These are phyloP conservation scores for Podaxis sp. DNA, from an alignment of 768 basidiomycete genomes.

Conservation along the genomic window DNA sequence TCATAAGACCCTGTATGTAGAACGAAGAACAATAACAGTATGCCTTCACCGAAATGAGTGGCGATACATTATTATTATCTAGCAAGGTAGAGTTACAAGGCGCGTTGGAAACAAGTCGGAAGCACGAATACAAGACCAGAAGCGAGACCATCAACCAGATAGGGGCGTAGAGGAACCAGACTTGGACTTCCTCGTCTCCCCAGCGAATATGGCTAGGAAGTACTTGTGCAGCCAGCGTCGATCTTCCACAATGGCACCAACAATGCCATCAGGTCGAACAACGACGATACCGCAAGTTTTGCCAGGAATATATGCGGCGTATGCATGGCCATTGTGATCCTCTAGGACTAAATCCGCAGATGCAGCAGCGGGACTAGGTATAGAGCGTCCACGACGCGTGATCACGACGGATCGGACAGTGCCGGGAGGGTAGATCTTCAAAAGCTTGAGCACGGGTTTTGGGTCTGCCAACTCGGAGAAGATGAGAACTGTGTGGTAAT, in stretches of 20 bases:
- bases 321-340: slow-evolving; percentile 28
- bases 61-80: too few relatives aligned
- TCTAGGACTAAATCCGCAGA: slow-evolving; percentile 20
- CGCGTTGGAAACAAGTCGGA: background rate
- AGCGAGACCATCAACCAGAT: background rate
- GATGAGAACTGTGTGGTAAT: slow-evolving; percentile 34
- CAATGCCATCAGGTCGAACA: slow-evolving; percentile 31
- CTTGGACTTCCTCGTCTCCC: background rate
- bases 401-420: slow-evolving; percentile 21
- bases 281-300: slow-evolving; percentile 54
- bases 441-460: slow-evolving; percentile 12
- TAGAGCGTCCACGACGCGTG: slow-evolving; percentile 7
- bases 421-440: slow-evolving; percentile 17
- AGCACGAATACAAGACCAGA: background rate
- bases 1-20: too few relatives aligned
- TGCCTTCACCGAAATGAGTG: too few relatives aligned
- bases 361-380: background rate
- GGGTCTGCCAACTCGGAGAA: slow-evolving; percentile 25
- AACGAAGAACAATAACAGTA: too few relatives aligned
- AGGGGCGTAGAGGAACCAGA: background rate
- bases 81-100: too few relatives aligned
- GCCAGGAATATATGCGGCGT: slow-evolving; percentile 31
- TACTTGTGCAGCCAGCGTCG: slow-evolving; percentile 32
- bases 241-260: slow-evolving; percentile 22
- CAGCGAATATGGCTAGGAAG: slow-evolving; percentile 30